These are phyloP conservation scores for Penicillium mononematosum DNA, from an alignment of 495 filamentous ascomycete species.

Conservation along the genomic window DNA sequence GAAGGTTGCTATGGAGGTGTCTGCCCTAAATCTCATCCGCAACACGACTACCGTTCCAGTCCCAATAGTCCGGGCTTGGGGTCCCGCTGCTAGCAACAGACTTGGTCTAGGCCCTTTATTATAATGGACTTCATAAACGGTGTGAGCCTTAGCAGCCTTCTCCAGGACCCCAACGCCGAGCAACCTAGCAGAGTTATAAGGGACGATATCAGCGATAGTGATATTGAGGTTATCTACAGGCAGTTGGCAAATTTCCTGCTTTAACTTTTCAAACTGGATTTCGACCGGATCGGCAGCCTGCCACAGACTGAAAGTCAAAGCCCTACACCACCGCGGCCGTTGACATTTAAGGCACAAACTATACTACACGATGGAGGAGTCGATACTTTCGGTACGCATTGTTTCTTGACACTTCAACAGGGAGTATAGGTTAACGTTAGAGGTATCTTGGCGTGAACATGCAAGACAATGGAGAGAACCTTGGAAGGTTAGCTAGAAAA, in stretches of 20 bases:
- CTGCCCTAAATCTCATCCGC: constrained; percentile 34
- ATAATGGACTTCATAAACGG: constrained; percentile 49
- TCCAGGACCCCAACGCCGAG: constrained; percentile 16
- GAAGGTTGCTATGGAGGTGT: constrained; percentile 46
- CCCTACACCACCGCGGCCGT: constrained; percentile 19
- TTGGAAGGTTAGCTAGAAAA: neutral
- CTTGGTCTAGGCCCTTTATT: constrained; percentile 44
- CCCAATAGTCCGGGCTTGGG: constrained; percentile 41
- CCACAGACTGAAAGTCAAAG: constrained; percentile 13
- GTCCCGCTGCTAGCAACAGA: constrained; percentile 33
- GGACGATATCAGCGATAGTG: constrained; percentile 22
- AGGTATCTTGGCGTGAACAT: constrained; percentile 1
- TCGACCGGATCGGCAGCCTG: constrained; percentile 11
- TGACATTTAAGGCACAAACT: constrained; percentile 8
- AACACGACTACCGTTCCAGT: constrained; percentile 45
- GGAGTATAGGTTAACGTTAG: no score
- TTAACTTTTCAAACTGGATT: constrained; percentile 14
- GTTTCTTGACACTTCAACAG: no score
- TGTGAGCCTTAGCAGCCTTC: constrained; percentile 26
- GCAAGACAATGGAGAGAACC: neutral
- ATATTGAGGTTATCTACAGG: constrained; percentile 32
- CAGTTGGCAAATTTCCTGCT: constrained; percentile 33
- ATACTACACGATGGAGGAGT: constrained; percentile 11
- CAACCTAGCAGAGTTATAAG: constrained; percentile 20
- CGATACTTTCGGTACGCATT: constrained; percentile 1